Evolutionary conservation across 176 grass and related monocot species (phyloP).

Genomic region (Raddia guianensis): DNA sequence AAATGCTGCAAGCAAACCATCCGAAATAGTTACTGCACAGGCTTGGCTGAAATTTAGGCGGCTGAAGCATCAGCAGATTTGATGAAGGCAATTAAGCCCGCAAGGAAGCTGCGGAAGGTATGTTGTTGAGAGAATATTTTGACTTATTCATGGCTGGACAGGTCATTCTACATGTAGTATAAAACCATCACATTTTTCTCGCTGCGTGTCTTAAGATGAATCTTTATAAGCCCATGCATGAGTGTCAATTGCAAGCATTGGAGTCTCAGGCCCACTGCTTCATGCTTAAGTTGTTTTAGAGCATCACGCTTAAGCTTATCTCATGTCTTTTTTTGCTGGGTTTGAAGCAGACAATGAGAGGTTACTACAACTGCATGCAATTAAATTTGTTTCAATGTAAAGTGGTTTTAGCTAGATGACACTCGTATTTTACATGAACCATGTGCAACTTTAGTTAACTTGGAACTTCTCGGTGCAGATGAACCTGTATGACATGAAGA

Average conservation of each 20-base stretch:
- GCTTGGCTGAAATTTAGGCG: conserved; percentile 88
- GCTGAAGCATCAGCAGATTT: conserved; percentile 86
- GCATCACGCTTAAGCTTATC: neutral
- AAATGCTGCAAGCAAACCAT: conserved; percentile 87
- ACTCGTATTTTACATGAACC: neutral
- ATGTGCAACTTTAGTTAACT: conserved; percentile 14
- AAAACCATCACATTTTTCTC: neutral
- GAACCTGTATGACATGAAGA: conserved; percentile 67
- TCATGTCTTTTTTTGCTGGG: neutral
- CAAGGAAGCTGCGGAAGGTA: conserved; percentile 87
- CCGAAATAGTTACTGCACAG: conserved; percentile 89
- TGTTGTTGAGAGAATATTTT: conserved; percentile 10
- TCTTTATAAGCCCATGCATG: neutral
- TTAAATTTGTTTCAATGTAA: neutral
- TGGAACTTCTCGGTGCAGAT: conserved; percentile 45
- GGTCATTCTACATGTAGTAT: neutral
- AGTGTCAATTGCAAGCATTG: neutral
- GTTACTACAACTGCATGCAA: neutral
- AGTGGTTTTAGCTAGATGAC: neutral
- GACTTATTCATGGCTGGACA: neutral
- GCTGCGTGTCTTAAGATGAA: neutral
- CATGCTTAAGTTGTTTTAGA: neutral
- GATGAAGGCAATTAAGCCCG: conserved; percentile 86
- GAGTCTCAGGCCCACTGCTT: neutral
- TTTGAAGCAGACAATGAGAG: neutral